These are phyloP conservation scores for Penicillium sp. DNA, from an alignment of 2,329 filamentous ascomycete genomes.

Conservation along the genomic window DNA sequence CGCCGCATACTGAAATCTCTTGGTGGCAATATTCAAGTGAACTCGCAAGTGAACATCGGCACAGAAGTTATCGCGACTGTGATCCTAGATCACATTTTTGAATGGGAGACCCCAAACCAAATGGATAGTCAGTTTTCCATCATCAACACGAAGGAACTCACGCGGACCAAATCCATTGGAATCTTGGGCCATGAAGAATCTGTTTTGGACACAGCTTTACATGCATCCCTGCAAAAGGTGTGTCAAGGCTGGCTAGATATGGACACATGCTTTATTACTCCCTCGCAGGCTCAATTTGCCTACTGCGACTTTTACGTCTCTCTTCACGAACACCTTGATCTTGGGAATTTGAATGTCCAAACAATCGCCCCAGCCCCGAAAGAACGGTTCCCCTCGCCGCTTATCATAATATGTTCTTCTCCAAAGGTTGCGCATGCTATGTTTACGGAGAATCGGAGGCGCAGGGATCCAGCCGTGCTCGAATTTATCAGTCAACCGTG, in stretches of 20 bases:
- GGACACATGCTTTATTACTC: conserved; percentile 4
- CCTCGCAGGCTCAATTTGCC: background rate
- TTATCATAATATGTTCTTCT: conserved; percentile 30
- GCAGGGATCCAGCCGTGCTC: conserved; percentile 15
- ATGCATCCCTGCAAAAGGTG: conserved; percentile 18
- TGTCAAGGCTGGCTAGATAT: conserved; percentile 23
- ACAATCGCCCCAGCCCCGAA: background rate
- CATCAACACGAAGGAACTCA: background rate
- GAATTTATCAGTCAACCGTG: conserved; percentile 37
- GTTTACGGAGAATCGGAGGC: conserved; percentile 5
- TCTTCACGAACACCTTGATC: conserved; percentile 18
- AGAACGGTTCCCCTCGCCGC: conserved; percentile 10
- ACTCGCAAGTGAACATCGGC: conserved; percentile 27
- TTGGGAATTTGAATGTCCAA: conserved; percentile 6
- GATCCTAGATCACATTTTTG: conserved; percentile 1
- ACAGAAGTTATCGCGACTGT: conserved; percentile 23
- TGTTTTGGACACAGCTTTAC: conserved; percentile 10
- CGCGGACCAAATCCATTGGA: conserved; percentile 18
- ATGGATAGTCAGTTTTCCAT: background rate
- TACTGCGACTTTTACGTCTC: conserved; percentile 27
- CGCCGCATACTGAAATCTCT: conserved; percentile 36
- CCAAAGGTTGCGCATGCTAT: conserved; percentile 21
- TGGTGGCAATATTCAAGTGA: conserved; percentile 30
- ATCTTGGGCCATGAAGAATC: conserved; percentile 19
- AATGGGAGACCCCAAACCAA: background rate